phyloP scores from a whole-genome alignment of 345 rosid species.

The Limnanthes douglasii region DNA sequence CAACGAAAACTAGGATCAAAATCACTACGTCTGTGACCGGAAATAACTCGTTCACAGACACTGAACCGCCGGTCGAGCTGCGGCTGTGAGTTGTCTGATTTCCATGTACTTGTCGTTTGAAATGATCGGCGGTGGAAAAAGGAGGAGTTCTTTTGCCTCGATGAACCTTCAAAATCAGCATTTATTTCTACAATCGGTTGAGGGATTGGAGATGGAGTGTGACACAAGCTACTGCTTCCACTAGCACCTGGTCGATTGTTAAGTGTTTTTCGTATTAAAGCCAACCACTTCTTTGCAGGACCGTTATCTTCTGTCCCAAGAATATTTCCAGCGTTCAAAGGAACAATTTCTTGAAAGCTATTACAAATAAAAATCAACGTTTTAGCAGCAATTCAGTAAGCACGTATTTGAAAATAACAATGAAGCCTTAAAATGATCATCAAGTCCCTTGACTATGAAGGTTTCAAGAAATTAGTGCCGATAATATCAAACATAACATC shows the following conservation, averaged over 20 bases:
- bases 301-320: slow-evolving; percentile 98
- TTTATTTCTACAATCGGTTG: slow-evolving; percentile 78
- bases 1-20: slow-evolving; percentile 42
- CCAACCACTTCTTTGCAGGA: slow-evolving; percentile 91
- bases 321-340: slow-evolving; percentile 92
- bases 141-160: slow-evolving; percentile 63
- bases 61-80: slow-evolving; percentile 70
- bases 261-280: slow-evolving; percentile 66
- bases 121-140: slow-evolving; percentile 86
- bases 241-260: slow-evolving; percentile 77
- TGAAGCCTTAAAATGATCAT: too few relatives aligned
- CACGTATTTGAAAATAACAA: slow-evolving; percentile 5
- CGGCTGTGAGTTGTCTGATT: slow-evolving; percentile 65
- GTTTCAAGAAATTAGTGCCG: too few relatives aligned
- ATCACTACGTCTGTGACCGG: slow-evolving; percentile 69
- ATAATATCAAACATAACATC: too few relatives aligned
- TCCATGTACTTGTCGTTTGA: slow-evolving; percentile 81
- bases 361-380: background rate
- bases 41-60: slow-evolving; percentile 86
- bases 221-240: slow-evolving; percentile 38
- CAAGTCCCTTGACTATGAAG: too few relatives aligned
- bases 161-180: slow-evolving; percentile 94
- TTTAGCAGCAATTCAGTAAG: background rate
- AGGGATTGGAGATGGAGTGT: slow-evolving; percentile 87
- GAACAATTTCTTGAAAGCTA: slow-evolving; percentile 99